Evolutionary conservation across 192 early-diverging fungal species (phyloP).

Genomic region (Podochytrium sp.): DNA sequence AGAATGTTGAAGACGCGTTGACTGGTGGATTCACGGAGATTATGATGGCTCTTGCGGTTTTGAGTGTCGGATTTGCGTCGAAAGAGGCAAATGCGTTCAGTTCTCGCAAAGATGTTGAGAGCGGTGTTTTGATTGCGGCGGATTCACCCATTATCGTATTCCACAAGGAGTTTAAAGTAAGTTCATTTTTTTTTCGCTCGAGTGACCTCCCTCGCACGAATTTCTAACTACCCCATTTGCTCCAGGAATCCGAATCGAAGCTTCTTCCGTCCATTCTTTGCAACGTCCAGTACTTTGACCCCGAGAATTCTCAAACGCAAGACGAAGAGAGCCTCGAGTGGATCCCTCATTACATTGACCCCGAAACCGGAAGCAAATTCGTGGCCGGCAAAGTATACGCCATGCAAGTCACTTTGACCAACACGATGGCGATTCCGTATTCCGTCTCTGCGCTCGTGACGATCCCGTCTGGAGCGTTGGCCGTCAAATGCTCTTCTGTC

Average conservation of each 20-base stretch:
- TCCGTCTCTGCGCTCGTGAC: neutral
- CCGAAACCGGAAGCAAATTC: constrained; percentile 2
- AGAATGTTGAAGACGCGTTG: constrained; percentile 10
- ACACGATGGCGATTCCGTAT: constrained; percentile 23
- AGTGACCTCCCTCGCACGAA: neutral
- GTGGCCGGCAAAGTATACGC: constrained; percentile 22
- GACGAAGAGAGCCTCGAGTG: constrained; percentile 17
- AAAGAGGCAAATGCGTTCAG: neutral
- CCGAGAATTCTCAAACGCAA: constrained; percentile 10
- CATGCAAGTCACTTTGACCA: constrained; percentile 24
- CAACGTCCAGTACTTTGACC: constrained; percentile 16
- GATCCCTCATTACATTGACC: constrained; percentile 26
- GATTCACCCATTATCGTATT: constrained; percentile 10
- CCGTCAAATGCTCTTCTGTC: constrained; percentile 13
- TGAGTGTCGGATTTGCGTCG: neutral
- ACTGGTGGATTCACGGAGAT: constrained; percentile 19
- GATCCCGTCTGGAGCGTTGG: constrained; percentile 12
- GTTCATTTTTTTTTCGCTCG: neutral
- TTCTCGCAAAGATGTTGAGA: neutral
- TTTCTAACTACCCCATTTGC: neutral
- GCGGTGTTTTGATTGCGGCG: neutral
- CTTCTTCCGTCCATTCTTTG: constrained; percentile 15
- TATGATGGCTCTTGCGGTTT: constrained; percentile 17
- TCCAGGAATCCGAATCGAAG: constrained; percentile 11
- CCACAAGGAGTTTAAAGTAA: constrained; percentile 30